These are phyloP conservation scores for Medicago lupulina DNA, from an alignment of 306 rosid species.

Conservation along the genomic window DNA sequence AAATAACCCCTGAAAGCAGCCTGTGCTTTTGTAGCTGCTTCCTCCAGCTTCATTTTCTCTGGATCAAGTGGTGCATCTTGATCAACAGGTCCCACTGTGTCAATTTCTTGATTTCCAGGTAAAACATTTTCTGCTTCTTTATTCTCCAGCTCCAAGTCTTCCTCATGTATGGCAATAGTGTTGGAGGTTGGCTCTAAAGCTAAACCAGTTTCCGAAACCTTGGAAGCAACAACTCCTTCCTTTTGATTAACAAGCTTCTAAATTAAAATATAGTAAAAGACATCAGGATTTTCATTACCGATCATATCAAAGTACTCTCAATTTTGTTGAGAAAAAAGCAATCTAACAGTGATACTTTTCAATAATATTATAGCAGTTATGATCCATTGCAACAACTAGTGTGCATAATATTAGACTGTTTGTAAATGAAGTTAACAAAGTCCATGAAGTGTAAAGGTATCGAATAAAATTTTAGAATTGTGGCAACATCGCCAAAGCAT, in stretches of 20 bases:
- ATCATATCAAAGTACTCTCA: conserved; percentile 22
- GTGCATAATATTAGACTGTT: background rate
- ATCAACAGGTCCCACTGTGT: conserved; percentile 52
- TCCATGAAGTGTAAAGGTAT: background rate
- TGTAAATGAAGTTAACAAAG: conserved; percentile 25
- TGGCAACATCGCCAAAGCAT: background rate
- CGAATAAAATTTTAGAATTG: conserved; percentile 5
- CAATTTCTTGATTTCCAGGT: conserved; percentile 62
- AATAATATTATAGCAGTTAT: background rate
- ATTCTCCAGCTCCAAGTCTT: conserved; percentile 56
- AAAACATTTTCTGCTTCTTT: conserved; percentile 54
- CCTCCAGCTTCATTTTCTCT: conserved; percentile 72
- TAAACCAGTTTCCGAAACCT: conserved; percentile 60
- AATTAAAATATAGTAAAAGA: conserved; percentile 34
- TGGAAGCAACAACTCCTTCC: conserved; percentile 66
- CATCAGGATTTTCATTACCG: conserved; percentile 35
- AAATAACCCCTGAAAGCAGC: conserved; percentile 98
- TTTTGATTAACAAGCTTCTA: conserved; percentile 70
- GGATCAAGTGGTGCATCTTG: conserved; percentile 66
- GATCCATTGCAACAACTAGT: conserved; percentile 1
- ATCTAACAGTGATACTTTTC: conserved; percentile 4
- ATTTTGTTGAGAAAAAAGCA: background rate
- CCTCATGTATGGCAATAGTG: conserved; percentile 50
- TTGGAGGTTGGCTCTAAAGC: conserved; percentile 54
- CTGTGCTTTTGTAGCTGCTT: conserved; percentile 91